A percentile compares a stretch with the other conserved stretches of the same genome.
Conservation (phyloP, 352 stramenopile genomes). For the Phytophthora lateralis region DNA sequence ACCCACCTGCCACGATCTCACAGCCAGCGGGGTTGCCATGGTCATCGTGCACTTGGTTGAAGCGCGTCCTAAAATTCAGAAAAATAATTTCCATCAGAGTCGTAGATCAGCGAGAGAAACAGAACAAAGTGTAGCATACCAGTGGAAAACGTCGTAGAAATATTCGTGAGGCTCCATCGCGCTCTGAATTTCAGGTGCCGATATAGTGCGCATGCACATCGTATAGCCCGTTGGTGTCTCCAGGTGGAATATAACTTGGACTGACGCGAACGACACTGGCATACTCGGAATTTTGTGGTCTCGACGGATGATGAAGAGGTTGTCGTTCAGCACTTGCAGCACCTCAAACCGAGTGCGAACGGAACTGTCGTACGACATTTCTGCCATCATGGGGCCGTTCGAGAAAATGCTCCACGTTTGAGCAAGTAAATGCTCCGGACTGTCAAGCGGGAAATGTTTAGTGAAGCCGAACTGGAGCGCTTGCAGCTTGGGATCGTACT, state of each 20-base stretch:
- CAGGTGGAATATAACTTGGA: slow-evolving; percentile 61
- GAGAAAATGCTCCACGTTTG: slow-evolving; percentile 49
- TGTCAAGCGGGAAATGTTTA: slow-evolving; percentile 39
- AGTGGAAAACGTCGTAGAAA: slow-evolving; percentile 65
- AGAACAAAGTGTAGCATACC: slow-evolving; percentile 22
- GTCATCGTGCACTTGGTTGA: slow-evolving; percentile 53
- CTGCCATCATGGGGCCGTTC: slow-evolving; percentile 40
- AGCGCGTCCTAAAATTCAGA: slow-evolving; percentile 40
- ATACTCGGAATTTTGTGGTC: slow-evolving; percentile 51
- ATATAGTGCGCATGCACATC: slow-evolving; percentile 60
- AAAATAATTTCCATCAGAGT: neutral
- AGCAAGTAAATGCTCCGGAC: slow-evolving; percentile 32
- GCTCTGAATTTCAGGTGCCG: slow-evolving; percentile 49
- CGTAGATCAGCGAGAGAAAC: neutral
- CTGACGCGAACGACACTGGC: slow-evolving; percentile 52
- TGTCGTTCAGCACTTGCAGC: slow-evolving; percentile 55
- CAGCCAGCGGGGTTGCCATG: slow-evolving; percentile 40
- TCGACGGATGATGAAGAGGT: slow-evolving; percentile 56
- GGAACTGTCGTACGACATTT: slow-evolving; percentile 46
- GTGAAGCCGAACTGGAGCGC: slow-evolving; percentile 46
- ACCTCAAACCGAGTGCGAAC: slow-evolving; percentile 53
- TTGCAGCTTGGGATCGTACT: slow-evolving; percentile 31
- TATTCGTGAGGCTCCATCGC: slow-evolving; percentile 48
- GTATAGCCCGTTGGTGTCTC: slow-evolving; percentile 54
- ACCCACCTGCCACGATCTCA: slow-evolving; percentile 56